Conservation (phyloP, 345 rosid genomes). For the Mallotus nudiflorus region DNA sequence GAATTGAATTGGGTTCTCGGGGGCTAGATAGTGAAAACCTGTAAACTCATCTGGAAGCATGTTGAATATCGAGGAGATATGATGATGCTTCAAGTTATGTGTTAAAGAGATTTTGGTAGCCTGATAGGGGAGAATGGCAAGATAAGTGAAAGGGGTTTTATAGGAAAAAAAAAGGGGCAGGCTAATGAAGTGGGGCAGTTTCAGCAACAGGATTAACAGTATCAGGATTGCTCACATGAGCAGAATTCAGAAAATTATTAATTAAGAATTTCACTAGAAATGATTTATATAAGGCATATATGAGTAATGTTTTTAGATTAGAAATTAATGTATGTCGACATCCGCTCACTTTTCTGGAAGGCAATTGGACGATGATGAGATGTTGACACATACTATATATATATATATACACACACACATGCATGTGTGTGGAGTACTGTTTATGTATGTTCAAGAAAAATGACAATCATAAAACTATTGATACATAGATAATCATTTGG, state of each 20-base stretch:
- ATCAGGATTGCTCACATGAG: constrained; percentile 27
- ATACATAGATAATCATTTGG: constrained; percentile 35
- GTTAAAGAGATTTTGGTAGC: constrained; percentile 20
- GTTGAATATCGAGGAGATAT: constrained; percentile 20
- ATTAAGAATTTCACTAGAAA: constrained; percentile 12
- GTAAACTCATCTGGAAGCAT: constrained; percentile 57
- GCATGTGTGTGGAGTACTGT: neutral
- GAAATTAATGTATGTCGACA: constrained; percentile 6
- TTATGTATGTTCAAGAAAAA: neutral
- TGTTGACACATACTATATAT: too few species aligned
- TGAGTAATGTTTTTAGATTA: neutral
- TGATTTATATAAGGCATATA: constrained; percentile 1
- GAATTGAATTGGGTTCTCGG: constrained; percentile 34
- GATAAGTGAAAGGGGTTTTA: constrained; percentile 42
- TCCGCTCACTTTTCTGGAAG: neutral
- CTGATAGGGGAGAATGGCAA: constrained; percentile 28
- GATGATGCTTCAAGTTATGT: constrained; percentile 8
- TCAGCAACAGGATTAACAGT: constrained; percentile 23
- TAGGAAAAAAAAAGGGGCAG: constrained; percentile 35
- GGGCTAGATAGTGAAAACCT: constrained; percentile 46
- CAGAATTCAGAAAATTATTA: constrained; percentile 16
- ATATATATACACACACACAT: too few species aligned
- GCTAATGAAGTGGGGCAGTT: constrained; percentile 33
- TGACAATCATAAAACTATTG: neutral
- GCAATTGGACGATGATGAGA: too few species aligned